Evolutionary conservation across 176 grass and related monocot species (phyloP), one percentile per base, ranked within the genome.

Genomic region (Puccinellia tenuiflora): DNA sequence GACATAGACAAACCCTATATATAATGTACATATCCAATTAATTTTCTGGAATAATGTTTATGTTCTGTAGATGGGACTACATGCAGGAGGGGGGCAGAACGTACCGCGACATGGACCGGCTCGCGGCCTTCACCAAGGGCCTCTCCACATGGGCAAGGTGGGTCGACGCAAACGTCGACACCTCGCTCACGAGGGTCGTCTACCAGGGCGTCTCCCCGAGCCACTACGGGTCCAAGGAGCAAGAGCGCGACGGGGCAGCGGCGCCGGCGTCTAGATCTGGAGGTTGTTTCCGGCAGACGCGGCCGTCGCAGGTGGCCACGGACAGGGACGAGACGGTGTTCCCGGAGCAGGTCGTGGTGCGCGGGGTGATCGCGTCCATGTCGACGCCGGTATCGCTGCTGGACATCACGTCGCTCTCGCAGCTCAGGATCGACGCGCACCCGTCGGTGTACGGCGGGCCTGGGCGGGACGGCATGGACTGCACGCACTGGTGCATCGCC

Each of bases 391-490:
- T 85, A 73, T 79, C 87, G 43, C 87, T 97, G 28, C 65, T 97
- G 42, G 94, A 97, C 88, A 74, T 97, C 30, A 92, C 94, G 3
- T 79, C 76, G 56, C 76, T 97, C 24, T 94, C 94, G 67, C 91
- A 88, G 83, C 91, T 97, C 18, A 82, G 94, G 85, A 96, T 91
- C 76, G 94, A 96, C 82, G 91, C 91, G 76, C 94, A 96, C 83
- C 94, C 94, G 34, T 96, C 94, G 11, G 87, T 87, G 15, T 93
- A 96, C 84, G 89, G 39, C 31, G 90, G 93, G 45, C 66, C 87
- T 2, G 78, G 79, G 0, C 57, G 82, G 42, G 80, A 86, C 39
- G 83, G 86, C 62, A 82, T 82, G 84, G 94, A 96, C 67, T 96
- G 93, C 68, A 96, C 88, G 79, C 93, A 96, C 73, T 96, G 93